Evolutionary conservation across 148 eudicot genomes (phyloP).

Genomic region (Nepenthes mirabilis): DNA sequence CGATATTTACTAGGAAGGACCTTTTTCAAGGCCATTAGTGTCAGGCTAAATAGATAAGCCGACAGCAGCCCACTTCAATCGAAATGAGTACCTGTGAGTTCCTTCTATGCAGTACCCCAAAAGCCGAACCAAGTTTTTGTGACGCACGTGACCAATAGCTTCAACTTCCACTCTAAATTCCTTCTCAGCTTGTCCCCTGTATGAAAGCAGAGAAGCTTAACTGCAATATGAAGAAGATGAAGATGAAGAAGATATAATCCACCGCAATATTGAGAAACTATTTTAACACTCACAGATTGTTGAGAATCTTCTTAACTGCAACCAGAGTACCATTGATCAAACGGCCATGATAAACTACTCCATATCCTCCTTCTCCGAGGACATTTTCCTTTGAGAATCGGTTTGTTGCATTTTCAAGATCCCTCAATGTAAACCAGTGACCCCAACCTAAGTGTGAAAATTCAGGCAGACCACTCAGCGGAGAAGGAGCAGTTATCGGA

Average conservation of each 20-base stretch:
- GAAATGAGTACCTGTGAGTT: conserved; percentile 44
- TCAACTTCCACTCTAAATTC: conserved; percentile 92
- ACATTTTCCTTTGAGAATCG: conserved; percentile 61
- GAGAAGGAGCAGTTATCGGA: conserved; percentile 58
- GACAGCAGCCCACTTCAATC: too few relatives aligned
- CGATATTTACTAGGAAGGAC: too few relatives aligned
- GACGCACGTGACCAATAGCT: conserved; percentile 91
- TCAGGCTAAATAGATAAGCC: too few relatives aligned
- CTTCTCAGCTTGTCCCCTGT: conserved; percentile 24
- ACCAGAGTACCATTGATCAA: conserved; percentile 58
- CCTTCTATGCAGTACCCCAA: conserved; percentile 92
- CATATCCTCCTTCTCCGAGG: conserved; percentile 75
- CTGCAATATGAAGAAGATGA: too few relatives aligned
- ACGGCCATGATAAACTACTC: conserved; percentile 50
- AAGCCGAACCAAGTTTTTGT: conserved; percentile 81
- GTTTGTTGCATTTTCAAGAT: conserved; percentile 55
- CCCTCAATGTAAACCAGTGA: conserved; percentile 70
- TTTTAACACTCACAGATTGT: conserved; percentile 39
- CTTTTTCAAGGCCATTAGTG: too few relatives aligned
- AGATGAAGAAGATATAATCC: too few relatives aligned
- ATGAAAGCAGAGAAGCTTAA: too few relatives aligned
- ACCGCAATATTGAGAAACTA: neutral
- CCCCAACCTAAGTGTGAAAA: conserved; percentile 80
- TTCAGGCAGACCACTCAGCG: conserved; percentile 55
- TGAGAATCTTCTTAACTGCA: conserved; percentile 55